Percentiles rank a stretch among this genome's conserved stretches.
These are phyloP conservation scores for Apodospora peruviana DNA, from an alignment of 495 filamentous ascomycete species.

Conservation along the genomic window DNA sequence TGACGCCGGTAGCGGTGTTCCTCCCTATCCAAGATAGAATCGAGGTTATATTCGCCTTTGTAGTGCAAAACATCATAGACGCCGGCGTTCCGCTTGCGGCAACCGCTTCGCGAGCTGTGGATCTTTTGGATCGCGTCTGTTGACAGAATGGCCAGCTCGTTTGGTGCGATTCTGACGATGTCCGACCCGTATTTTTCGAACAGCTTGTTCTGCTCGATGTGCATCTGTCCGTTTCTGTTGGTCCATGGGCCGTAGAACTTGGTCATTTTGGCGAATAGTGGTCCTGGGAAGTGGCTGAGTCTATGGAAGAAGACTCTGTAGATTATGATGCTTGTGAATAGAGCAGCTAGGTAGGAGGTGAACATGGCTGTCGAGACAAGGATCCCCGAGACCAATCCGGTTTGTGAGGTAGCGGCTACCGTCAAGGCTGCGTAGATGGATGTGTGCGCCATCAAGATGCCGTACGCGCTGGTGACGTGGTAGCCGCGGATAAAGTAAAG, in stretches of 20 bases:
- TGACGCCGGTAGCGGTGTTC: conserved; percentile 16
- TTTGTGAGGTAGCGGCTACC: too few relatives aligned
- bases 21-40: conserved; percentile 16
- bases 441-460: conserved; percentile 6
- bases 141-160: conserved; percentile 14
- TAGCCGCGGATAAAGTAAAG: conserved; percentile 15
- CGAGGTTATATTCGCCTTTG: conserved; percentile 17
- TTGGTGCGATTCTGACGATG: conserved; percentile 20
- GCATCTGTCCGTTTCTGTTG: conserved; percentile 24
- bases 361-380: not conserved
- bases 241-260: conserved; percentile 26
- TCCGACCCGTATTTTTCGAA: conserved; percentile 31
- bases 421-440: not conserved
- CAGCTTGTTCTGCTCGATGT: conserved; percentile 23
- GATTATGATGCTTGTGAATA: conserved; percentile 38
- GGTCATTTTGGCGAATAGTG: conserved; percentile 32
- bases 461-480: conserved; percentile 1
- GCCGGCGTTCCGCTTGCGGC: conserved; percentile 9
- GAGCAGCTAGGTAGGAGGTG: conserved; percentile 20
- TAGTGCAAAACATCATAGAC: conserved; percentile 10
- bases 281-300: conserved; percentile 40
- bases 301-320: conserved; percentile 46
- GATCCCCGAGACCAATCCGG: not conserved
- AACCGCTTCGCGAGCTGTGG: conserved; percentile 8
- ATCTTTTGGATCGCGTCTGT: conserved; percentile 9